These are phyloP conservation scores for Ceratocystis cacaofunesta DNA, from an alignment of 2,329 filamentous ascomycete genomes.

Conservation along the genomic window DNA sequence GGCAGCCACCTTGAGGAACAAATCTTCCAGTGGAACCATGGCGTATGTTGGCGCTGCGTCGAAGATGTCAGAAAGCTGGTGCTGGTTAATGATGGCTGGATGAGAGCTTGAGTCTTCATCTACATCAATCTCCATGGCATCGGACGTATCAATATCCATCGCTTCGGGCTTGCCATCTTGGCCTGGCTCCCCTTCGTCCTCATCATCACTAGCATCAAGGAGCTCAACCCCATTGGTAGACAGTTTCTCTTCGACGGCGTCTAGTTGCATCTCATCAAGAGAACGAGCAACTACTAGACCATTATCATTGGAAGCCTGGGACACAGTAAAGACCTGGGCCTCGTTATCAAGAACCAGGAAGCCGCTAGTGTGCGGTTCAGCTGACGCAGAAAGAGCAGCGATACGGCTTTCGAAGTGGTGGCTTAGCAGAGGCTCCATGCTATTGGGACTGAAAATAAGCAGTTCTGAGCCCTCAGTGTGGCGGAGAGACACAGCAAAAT, in stretches of 20 bases:
- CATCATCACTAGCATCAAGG: constrained; percentile 28
- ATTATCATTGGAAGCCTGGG: constrained; percentile 42
- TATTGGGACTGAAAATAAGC: constrained; percentile 50
- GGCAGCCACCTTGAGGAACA: constrained; percentile 58
- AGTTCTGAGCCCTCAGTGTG: constrained; percentile 37
- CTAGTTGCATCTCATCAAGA: constrained; percentile 38
- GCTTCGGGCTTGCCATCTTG: not conserved
- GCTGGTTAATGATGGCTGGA: constrained; percentile 48
- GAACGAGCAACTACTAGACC: constrained; percentile 39
- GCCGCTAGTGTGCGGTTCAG: constrained; percentile 42
- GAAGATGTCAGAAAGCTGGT: constrained; percentile 55
- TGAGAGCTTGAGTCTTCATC: constrained; percentile 36
- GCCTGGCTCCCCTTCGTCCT: constrained; percentile 24
- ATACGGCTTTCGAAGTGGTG: constrained; percentile 43
- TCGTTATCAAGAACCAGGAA: constrained; percentile 64
- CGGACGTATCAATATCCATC: constrained; percentile 21
- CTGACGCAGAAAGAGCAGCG: constrained; percentile 40
- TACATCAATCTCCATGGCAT: constrained; percentile 32
- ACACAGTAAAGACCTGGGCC: constrained; percentile 53
- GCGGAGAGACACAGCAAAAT: constrained; percentile 48
- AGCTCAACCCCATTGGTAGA: constrained; percentile 24
- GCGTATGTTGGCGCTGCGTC: constrained; percentile 54
- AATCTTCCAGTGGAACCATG: constrained; percentile 55
- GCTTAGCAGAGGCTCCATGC: constrained; percentile 43
- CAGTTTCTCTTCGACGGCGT: constrained; percentile 23